These are phyloP conservation scores for Trichoderma sp. DNA, from an alignment of 2,329 filamentous ascomycete genomes.

Conservation along the genomic window DNA sequence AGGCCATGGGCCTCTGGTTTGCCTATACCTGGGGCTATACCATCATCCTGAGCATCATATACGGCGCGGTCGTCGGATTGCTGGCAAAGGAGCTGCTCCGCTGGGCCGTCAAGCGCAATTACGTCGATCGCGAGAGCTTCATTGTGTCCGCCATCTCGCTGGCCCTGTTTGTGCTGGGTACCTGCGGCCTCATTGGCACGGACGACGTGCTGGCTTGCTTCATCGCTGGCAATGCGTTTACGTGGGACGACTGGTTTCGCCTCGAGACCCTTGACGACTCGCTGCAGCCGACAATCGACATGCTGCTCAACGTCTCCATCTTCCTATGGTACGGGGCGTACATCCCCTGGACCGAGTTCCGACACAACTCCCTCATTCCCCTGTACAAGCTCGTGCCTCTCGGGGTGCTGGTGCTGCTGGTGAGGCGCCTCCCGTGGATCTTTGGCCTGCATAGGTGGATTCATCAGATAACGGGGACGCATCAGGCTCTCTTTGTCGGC, in stretches of 20 bases:
- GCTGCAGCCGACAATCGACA: conserved; percentile 91
- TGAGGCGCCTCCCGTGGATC: conserved; percentile 78
- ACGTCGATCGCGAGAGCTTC: conserved; percentile 85
- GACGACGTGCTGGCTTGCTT: conserved; percentile 93
- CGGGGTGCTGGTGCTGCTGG: conserved; percentile 73
- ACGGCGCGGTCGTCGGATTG: conserved; percentile 78
- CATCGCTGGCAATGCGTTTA: conserved; percentile 87
- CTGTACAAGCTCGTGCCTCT: conserved; percentile 72
- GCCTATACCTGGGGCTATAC: conserved; percentile 83
- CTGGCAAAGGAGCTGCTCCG: conserved; percentile 79
- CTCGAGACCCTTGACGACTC: conserved; percentile 86
- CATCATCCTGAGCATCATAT: conserved; percentile 75
- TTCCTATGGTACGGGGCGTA: conserved; percentile 92
- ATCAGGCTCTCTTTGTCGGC: conserved; percentile 82
- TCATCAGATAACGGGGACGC: conserved; percentile 72
- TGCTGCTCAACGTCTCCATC: conserved; percentile 85
- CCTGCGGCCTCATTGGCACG: conserved; percentile 81
- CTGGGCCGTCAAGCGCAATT: conserved; percentile 78
- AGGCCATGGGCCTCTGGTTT: conserved; percentile 80
- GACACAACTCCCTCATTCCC: conserved; percentile 67
- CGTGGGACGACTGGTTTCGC: conserved; percentile 93
- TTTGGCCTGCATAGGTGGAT: conserved; percentile 74
- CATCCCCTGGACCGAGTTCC: conserved; percentile 76
- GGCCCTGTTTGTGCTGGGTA: conserved; percentile 83
- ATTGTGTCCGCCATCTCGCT: conserved; percentile 83